Percentiles rank a stretch among this genome's conserved stretches.
phyloP scores from a whole-genome alignment of 768 basidiomycete species.

The Suillus weaverae region DNA sequence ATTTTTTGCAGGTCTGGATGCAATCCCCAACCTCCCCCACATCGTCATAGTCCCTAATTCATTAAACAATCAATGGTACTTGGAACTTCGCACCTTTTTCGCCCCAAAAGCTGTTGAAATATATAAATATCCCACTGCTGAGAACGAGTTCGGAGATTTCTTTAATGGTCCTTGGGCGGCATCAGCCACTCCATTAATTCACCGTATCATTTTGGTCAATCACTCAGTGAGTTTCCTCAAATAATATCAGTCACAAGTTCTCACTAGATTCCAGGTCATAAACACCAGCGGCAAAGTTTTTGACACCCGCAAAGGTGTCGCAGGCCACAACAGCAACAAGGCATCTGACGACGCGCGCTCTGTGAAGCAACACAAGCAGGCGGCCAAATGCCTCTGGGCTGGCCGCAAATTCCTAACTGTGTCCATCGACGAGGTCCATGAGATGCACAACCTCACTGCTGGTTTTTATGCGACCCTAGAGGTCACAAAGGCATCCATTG shows the following conservation, averaged over 20 bases:
- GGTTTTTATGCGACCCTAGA: constrained; percentile 17
- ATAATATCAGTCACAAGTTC: too few relatives aligned
- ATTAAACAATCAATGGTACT: neutral
- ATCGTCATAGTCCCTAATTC: constrained; percentile 3
- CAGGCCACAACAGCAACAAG: neutral
- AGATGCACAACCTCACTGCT: constrained; percentile 19
- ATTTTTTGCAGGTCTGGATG: neutral
- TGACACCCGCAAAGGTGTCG: neutral
- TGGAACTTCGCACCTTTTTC: neutral
- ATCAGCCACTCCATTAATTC: neutral
- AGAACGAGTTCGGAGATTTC: neutral
- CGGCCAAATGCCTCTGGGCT: neutral
- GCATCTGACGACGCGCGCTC: neutral
- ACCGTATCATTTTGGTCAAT: neutral
- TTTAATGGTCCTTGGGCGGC: neutral
- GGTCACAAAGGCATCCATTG: constrained; percentile 7
- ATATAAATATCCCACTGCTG: neutral
- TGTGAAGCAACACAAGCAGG: neutral
- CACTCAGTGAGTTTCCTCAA: neutral
- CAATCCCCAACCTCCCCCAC: constrained; percentile 3
- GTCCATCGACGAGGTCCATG: constrained; percentile 27
- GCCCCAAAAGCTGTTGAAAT: neutral
- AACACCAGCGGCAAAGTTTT: neutral
- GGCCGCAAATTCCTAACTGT: constrained; percentile 15
- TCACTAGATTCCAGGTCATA: neutral